Percentiles rank a stretch among this genome's conserved stretches.
Evolutionary conservation across 768 basidiomycete genomes (phyloP).

Genomic region (Coprinopsis strossmayeri): DNA sequence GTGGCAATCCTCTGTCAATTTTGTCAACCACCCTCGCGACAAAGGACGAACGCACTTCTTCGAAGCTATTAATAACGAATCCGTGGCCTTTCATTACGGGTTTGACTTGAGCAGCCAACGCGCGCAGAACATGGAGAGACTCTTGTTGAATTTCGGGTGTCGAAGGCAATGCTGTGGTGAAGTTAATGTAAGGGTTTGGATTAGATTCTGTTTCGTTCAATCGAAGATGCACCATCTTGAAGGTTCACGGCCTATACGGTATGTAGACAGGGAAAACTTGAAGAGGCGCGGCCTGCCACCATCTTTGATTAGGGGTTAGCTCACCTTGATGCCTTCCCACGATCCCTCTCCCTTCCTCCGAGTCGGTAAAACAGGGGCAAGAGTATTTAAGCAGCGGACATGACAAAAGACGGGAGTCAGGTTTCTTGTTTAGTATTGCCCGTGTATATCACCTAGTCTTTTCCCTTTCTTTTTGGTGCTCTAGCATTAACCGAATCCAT

Average conservation of each 20-base stretch:
- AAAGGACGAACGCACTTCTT: slow-evolving; percentile 63
- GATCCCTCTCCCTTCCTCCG: neutral
- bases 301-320: too few relatives aligned
- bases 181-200: slow-evolving; percentile 75
- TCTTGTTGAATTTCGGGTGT: slow-evolving; percentile 47
- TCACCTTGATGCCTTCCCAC: neutral
- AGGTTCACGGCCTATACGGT: neutral
- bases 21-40: too few relatives aligned
- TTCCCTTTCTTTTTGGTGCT: too few relatives aligned
- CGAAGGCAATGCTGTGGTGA: slow-evolving; percentile 53
- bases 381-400: too few relatives aligned
- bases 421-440: too few relatives aligned
- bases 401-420: too few relatives aligned
- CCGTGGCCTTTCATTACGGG: slow-evolving; percentile 81
- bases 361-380: too few relatives aligned
- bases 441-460: too few relatives aligned
- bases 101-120: slow-evolving; percentile 76
- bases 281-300: too few relatives aligned
- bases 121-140: slow-evolving; percentile 65
- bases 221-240: slow-evolving; percentile 63
- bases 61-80: slow-evolving; percentile 69
- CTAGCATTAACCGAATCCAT: too few relatives aligned
- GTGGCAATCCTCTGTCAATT: too few relatives aligned
- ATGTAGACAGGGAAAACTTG: too few relatives aligned
- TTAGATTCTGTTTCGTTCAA: slow-evolving; percentile 64